Base-by-base conservation (phyloP, 306 rosid genomes). In the Vigna unguiculata region DNA sequence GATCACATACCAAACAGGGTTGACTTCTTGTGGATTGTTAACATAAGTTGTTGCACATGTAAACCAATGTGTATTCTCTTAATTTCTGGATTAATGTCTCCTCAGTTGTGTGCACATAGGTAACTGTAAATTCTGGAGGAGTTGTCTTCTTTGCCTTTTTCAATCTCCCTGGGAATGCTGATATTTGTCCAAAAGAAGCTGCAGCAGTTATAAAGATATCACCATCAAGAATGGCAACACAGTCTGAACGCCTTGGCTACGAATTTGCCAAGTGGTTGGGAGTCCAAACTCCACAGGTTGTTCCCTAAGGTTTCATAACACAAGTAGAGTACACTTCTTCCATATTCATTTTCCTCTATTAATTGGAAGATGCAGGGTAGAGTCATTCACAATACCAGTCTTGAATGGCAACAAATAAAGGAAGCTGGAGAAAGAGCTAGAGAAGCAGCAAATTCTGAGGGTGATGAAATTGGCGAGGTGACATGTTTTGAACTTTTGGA, bases 121-220 rank as follows among this genome's bases (percentile, higher is more conserved):
- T 95, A 49, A 95, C 97, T 2, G 99, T 95, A 72, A 95, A 95
- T 85, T 95, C 99, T 12, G 97, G 99, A 64, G 99, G 99, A 79
- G 99, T 95, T 72, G 99, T 95, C 83, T 95, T 95, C 91, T 95
- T 95, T 90, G 96, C 96, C 72, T 71, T 95, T 53, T 95, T 95
- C 84, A 89, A 84, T 83, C 81, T 74, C 54, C 78, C 69, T 21
- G 86, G 80, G 77, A 82, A 59, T 20, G 86, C 86, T n/a, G 86
- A 79, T 74, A 55, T 52, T 58, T 58, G 11, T 71, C 73, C 92
- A n/a, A 90, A 88, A 85, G 98, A 92, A 84, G 96, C 89, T 7
- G 97, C 97, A 6, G 97, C 97, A 71, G 97, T 91, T 59, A 90
- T 95, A 78, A 95, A 95, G 87, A 89, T 95, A 78, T 87, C 99